phyloP scores from a whole-genome alignment of 441 rosid genomes.

The Pelargonium fulgidum region DNA sequence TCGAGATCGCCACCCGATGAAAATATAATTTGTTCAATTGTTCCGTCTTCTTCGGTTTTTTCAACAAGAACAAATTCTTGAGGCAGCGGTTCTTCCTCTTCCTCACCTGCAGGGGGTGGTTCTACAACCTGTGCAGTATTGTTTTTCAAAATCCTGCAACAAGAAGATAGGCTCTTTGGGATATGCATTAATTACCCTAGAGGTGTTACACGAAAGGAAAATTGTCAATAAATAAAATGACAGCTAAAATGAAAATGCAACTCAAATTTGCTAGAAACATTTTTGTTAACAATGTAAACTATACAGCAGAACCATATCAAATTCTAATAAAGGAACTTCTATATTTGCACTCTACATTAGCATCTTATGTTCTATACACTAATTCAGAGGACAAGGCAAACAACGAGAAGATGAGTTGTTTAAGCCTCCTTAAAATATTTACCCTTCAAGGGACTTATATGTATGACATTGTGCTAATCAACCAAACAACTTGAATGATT shows the following conservation, averaged over 20 bases:
- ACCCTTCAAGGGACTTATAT: not conserved
- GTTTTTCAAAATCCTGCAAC: constrained; percentile 51
- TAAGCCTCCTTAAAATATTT: not conserved
- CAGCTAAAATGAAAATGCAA: not conserved
- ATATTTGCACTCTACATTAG: not conserved
- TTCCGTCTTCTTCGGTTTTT: constrained; percentile 55
- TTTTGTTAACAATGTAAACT: not conserved
- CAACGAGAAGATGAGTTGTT: not conserved
- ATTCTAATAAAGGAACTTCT: too few species aligned
- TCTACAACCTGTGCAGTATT: constrained; percentile 61
- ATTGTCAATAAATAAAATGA: not conserved
- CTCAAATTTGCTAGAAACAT: not conserved
- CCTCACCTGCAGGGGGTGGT: constrained; percentile 43
- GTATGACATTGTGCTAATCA: not conserved
- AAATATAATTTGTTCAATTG: constrained; percentile 67
- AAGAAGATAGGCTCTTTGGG: constrained; percentile 13
- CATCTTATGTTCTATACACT: not conserved
- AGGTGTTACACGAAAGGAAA: not conserved
- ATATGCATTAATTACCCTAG: not conserved
- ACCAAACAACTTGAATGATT: not conserved
- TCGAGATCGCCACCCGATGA: constrained; percentile 88
- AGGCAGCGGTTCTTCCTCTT: constrained; percentile 56
- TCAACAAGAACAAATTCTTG: constrained; percentile 74
- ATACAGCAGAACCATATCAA: not conserved
- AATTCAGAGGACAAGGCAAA: not conserved